These are phyloP conservation scores for Trichosanthes truncata DNA, from an alignment of 306 rosid genomes.

Conservation along the genomic window DNA sequence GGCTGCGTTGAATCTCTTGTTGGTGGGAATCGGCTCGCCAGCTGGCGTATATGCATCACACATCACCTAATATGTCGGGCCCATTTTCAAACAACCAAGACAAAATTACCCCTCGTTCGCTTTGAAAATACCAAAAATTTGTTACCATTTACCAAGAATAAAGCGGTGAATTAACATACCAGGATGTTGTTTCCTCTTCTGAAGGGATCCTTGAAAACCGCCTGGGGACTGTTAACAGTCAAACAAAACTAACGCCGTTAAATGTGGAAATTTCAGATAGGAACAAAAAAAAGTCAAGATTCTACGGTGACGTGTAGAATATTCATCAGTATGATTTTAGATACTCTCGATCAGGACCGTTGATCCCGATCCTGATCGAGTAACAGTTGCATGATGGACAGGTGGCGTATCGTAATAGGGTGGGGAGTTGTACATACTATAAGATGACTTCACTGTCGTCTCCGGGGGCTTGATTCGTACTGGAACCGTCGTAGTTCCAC, in stretches of 20 bases:
- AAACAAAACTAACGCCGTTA: constrained; percentile 8
- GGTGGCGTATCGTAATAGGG: background rate
- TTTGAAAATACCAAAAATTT: background rate
- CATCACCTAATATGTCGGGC: constrained; percentile 24
- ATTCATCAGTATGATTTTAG: background rate
- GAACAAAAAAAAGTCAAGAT: background rate
- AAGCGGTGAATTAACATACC: constrained; percentile 13
- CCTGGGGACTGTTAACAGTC: constrained; percentile 32
- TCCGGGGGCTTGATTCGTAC: constrained; percentile 47
- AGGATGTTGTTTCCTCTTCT: constrained; percentile 41
- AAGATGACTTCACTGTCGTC: constrained; percentile 43
- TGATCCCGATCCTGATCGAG: background rate
- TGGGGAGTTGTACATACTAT: constrained; percentile 19
- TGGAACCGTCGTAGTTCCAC: constrained; percentile 55
- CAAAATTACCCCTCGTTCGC: background rate
- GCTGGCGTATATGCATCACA: constrained; percentile 40
- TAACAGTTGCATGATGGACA: background rate
- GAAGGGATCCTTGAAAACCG: constrained; percentile 44
- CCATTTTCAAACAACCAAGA: background rate
- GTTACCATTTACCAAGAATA: background rate
- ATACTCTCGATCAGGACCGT: constrained; percentile 1
- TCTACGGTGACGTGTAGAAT: background rate
- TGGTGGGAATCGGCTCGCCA: constrained; percentile 44
- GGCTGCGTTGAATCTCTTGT: constrained; percentile 37
- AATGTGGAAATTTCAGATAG: background rate